A percentile compares a stretch with the other conserved stretches of the same genome.
Evolutionary conservation across 1,139 yeast species (phyloP).

Genomic region (Pneumocystis murina): DNA sequence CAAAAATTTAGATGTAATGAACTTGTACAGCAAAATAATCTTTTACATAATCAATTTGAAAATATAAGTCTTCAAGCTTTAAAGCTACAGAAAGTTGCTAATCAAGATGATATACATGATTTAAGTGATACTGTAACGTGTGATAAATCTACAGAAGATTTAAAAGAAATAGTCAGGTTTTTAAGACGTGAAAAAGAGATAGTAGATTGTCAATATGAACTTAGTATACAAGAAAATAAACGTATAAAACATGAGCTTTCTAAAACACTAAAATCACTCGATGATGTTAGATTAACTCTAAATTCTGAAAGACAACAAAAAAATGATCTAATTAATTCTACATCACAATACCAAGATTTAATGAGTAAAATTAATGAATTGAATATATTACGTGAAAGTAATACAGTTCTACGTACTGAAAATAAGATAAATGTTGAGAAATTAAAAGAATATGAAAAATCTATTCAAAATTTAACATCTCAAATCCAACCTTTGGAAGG

Average conservation of each 20-base stretch:
- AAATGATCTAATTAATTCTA: constrained; percentile 25
- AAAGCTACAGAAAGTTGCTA: constrained; percentile 7
- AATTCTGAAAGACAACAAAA: constrained; percentile 27
- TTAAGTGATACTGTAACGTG: background rate
- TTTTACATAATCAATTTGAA: constrained; percentile 59
- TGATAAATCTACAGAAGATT: constrained; percentile 23
- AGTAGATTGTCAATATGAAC: constrained; percentile 43
- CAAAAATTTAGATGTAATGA: constrained; percentile 29
- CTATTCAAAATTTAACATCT: constrained; percentile 24
- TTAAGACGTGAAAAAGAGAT: constrained; percentile 68
- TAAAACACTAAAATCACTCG: constrained; percentile 22
- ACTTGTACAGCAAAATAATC: constrained; percentile 47
- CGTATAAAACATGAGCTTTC: constrained; percentile 29
- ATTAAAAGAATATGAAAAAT: constrained; percentile 24
- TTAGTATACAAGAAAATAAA: constrained; percentile 36
- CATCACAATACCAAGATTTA: constrained; percentile 39
- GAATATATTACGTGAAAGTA: constrained; percentile 60
- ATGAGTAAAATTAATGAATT: constrained; percentile 51
- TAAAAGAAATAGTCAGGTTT: constrained; percentile 44
- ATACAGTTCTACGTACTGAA: constrained; percentile 50
- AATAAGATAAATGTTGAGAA: constrained; percentile 23
- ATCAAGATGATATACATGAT: constrained; percentile 1
- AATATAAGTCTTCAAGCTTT: constrained; percentile 19
- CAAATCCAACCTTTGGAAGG: constrained; percentile 23
- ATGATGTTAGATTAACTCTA: constrained; percentile 23